Evolutionary conservation across 345 rosid species (phyloP).

Genomic region (Salix suchowensis): DNA sequence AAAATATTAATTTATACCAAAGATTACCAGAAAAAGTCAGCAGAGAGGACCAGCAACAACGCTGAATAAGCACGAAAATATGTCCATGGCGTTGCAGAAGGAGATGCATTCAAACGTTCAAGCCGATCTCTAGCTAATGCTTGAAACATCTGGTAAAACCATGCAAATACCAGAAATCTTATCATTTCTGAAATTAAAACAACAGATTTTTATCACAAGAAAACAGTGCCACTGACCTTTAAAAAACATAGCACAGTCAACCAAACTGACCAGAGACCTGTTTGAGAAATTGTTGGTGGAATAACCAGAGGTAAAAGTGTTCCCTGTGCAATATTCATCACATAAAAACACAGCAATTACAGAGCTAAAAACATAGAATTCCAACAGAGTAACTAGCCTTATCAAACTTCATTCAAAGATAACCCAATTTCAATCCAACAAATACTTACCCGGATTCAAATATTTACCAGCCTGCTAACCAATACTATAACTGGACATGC

Average conservation of each 20-base stretch:
- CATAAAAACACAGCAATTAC: conserved; percentile 1
- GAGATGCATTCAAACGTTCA: conserved; percentile 93
- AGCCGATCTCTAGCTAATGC: conserved; percentile 97
- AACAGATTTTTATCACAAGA: conserved; percentile 10
- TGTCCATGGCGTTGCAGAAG: conserved; percentile 80
- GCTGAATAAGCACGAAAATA: conserved; percentile 86
- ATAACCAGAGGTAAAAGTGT: conserved; percentile 82
- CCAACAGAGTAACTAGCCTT: neutral
- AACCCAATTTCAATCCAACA: neutral
- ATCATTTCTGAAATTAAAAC: conserved; percentile 14
- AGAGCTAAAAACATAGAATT: neutral
- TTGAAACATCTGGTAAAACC: conserved; percentile 78
- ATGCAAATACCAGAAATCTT: conserved; percentile 3
- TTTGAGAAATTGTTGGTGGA: conserved; percentile 79
- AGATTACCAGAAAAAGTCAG: conserved; percentile 73
- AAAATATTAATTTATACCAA: conserved; percentile 12
- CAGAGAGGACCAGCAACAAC: conserved; percentile 63
- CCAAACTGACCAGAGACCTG: conserved; percentile 87
- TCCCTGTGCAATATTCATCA: conserved; percentile 51
- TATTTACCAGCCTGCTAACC: neutral
- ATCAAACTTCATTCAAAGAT: neutral
- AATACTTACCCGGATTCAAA: neutral
- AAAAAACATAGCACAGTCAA: conserved; percentile 74
- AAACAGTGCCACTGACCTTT: conserved; percentile 46
- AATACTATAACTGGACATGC: neutral